Percentiles rank a stretch among this genome's conserved stretches.
phyloP scores from a whole-genome alignment of 352 stramenopile species.

The Phytopythium montanum region DNA sequence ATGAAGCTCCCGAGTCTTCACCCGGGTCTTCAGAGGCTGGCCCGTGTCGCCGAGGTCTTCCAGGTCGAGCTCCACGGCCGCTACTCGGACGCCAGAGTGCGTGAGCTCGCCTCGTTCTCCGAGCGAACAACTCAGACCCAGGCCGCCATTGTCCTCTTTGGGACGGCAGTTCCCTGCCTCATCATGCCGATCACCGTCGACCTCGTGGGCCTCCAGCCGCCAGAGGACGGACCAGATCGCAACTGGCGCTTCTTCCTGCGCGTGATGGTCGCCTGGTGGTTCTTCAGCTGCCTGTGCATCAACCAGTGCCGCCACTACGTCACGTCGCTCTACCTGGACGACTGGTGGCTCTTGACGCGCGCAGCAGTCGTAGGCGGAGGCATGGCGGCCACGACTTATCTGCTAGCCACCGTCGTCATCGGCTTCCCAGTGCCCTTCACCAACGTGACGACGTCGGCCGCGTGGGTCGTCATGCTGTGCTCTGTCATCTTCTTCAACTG shows the following conservation, averaged over 20 bases:
- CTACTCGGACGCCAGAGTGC: constrained; percentile 13
- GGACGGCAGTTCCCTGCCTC: constrained; percentile 16
- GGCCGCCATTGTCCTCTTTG: constrained; percentile 8
- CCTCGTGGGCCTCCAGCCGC: constrained; percentile 11
- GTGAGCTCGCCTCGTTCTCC: constrained; percentile 9
- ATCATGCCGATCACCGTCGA: constrained; percentile 16
- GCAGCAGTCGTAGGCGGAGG: constrained; percentile 5
- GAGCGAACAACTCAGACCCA: constrained; percentile 8
- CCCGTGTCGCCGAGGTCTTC: neutral
- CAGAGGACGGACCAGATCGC: constrained; percentile 3
- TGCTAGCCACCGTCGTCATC: constrained; percentile 1
- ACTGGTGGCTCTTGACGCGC: constrained; percentile 9
- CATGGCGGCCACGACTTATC: constrained; percentile 7
- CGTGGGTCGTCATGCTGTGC: constrained; percentile 11
- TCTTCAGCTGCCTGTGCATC: constrained; percentile 13
- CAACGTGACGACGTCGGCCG: constrained; percentile 11
- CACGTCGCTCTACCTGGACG: constrained; percentile 11
- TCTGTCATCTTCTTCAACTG: constrained; percentile 1
- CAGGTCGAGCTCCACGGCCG: constrained; percentile 21
- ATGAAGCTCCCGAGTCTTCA: neutral
- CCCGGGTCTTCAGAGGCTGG: neutral
- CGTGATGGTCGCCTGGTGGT: constrained; percentile 12
- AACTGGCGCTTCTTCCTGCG: constrained; percentile 21
- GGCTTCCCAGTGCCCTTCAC: constrained; percentile 20
- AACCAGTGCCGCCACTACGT: constrained; percentile 20